Percentiles rank a stretch among this genome's conserved stretches.
phyloP scores from a whole-genome alignment of 2,329 filamentous ascomycete species.

The Aphanoascus verrucosus region DNA sequence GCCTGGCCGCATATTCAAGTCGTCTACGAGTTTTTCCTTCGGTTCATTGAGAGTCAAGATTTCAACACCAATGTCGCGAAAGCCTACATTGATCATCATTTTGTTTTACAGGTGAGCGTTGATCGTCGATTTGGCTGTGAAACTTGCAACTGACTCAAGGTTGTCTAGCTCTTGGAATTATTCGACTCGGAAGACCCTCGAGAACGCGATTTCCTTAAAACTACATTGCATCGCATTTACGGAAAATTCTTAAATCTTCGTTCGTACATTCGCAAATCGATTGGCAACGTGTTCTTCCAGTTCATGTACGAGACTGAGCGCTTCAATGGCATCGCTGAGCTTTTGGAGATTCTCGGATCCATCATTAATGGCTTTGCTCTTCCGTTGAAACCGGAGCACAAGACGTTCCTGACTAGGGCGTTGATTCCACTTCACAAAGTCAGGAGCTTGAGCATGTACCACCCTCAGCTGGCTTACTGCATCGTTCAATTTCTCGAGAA shows the following conservation, averaged over 20 bases:
- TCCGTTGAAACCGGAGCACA: slow-evolving; percentile 96
- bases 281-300: slow-evolving; percentile 99
- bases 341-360: slow-evolving; percentile 91
- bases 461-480: slow-evolving; percentile 94
- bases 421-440: slow-evolving; percentile 93
- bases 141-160: slow-evolving; percentile 4
- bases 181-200: slow-evolving; percentile 97
- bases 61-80: slow-evolving; percentile 99
- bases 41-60: slow-evolving; percentile 98
- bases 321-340: slow-evolving; percentile 95
- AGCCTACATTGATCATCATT: slow-evolving; percentile 95
- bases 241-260: slow-evolving; percentile 97
- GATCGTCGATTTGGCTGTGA: slow-evolving; percentile 12
- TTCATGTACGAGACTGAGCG: slow-evolving; percentile 98
- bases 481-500: slow-evolving; percentile 99
- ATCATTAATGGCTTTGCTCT: slow-evolving; percentile 99
- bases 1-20: slow-evolving; percentile 99
- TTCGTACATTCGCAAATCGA: slow-evolving; percentile 93
- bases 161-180: slow-evolving; percentile 66
- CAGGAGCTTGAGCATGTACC: slow-evolving; percentile 99
- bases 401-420: slow-evolving; percentile 89
- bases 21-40: slow-evolving; percentile 97
- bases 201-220: slow-evolving; percentile 95
- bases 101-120: slow-evolving; percentile 62
- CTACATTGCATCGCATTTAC: slow-evolving; percentile 93